Evolutionary conservation across 1,139 yeast species (phyloP).

Genomic region (Magnusiomyces suaveolens): DNA sequence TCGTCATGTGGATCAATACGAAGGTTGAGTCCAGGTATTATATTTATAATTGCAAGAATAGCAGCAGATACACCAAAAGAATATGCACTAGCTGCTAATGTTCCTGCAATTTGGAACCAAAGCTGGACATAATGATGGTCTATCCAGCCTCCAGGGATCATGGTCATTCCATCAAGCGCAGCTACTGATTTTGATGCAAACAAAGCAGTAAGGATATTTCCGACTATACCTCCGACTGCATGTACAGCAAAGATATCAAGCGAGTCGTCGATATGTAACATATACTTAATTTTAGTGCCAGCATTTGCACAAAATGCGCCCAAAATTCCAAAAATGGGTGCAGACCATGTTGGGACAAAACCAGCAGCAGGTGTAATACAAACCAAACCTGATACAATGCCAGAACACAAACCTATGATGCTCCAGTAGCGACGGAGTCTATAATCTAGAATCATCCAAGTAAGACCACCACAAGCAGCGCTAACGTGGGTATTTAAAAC

Average conservation of each 20-base stretch:
- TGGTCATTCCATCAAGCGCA: slow-evolving; percentile 14
- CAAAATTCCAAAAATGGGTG: slow-evolving; percentile 29
- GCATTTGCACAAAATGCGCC: slow-evolving; percentile 33
- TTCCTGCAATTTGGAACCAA: slow-evolving; percentile 42
- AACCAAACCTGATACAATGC: slow-evolving; percentile 35
- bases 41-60: slow-evolving; percentile 38
- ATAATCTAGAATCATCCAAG: slow-evolving; percentile 30
- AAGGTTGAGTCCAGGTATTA: slow-evolving; percentile 41
- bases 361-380: slow-evolving; percentile 37
- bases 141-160: slow-evolving; percentile 41
- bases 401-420: slow-evolving; percentile 34
- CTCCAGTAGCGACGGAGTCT: slow-evolving; percentile 28
- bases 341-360: slow-evolving; percentile 31
- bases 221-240: slow-evolving; percentile 32
- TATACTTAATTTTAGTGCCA: slow-evolving; percentile 33
- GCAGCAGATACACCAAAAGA: slow-evolving; percentile 36
- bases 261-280: slow-evolving; percentile 32
- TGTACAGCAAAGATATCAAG: slow-evolving; percentile 33
- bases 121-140: slow-evolving; percentile 41
- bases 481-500: slow-evolving; percentile 29
- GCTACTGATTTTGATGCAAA: slow-evolving; percentile 24
- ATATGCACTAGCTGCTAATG: slow-evolving; percentile 37
- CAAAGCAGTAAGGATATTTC: slow-evolving; percentile 30
- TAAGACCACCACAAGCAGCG: slow-evolving; percentile 30
- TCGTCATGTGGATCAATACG: slow-evolving; percentile 39